Conservation (phyloP, 1,284 basidiomycete species). For the Tilletiaria anomala region DNA sequence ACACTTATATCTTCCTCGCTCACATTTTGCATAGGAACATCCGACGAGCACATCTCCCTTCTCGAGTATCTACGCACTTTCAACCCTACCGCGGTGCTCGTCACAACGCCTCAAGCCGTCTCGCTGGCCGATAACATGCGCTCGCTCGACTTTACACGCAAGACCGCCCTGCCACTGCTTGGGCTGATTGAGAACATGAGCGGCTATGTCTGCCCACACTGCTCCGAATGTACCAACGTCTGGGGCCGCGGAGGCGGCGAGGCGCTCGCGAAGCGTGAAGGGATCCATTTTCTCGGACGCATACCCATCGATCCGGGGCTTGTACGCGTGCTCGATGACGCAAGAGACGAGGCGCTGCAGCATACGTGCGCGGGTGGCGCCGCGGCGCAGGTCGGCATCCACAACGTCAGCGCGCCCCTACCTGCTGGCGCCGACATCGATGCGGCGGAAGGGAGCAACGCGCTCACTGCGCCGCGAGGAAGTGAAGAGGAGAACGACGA, state of each 20-base stretch:
- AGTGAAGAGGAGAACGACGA: too few relatives aligned
- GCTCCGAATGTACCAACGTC: constrained; percentile 75
- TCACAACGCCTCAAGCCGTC: constrained; percentile 94
- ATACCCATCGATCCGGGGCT: constrained; percentile 88
- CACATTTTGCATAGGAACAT: constrained; percentile 47
- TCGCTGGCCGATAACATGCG: constrained; percentile 90
- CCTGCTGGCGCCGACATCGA: neutral
- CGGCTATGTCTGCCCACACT: constrained; percentile 79
- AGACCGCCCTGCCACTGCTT: constrained; percentile 71
- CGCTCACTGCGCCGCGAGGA: constrained; percentile 10
- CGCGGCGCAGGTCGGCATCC: neutral
- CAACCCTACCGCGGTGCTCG: constrained; percentile 64
- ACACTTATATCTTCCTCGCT: neutral
- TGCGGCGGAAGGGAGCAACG: neutral
- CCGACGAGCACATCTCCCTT: constrained; percentile 92
- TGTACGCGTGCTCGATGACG: constrained; percentile 71
- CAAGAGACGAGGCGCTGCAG: constrained; percentile 27
- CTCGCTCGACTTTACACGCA: constrained; percentile 82
- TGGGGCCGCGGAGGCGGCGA: constrained; percentile 89
- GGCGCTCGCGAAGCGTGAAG: constrained; percentile 54
- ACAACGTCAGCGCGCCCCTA: neutral
- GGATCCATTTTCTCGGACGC: constrained; percentile 65
- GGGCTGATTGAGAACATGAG: constrained; percentile 98
- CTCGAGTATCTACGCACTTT: constrained; percentile 67
- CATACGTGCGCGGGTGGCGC: neutral